Evolutionary conservation across 1,284 basidiomycete species (phyloP), one percentile per base, ranked within the genome.

Genomic region (Fomitiporia mediterranea): DNA sequence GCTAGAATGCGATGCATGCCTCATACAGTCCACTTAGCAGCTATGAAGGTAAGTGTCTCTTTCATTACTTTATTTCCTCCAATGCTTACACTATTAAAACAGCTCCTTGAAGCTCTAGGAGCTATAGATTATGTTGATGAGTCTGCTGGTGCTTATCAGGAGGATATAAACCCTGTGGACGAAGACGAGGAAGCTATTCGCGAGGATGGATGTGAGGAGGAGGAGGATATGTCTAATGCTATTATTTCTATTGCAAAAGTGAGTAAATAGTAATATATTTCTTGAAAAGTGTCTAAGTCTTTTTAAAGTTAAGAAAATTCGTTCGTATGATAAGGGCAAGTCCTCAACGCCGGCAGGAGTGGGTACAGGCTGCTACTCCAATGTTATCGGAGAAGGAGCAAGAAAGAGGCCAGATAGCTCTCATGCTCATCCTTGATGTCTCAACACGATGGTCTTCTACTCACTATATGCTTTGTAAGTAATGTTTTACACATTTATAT

Each of bases 391-490:
- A n/a, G 9, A n/a, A 23, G 28, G 46, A 48, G 15, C 6, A 17
- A 9, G 46, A 47, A 13, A 42, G 9, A 3, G 23, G 37, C 2
- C 6, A 34, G 13, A n/a, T 5, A n/a, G 37, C 50, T 2, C 25
- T 40, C 3, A 64, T 68, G 55, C 53, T 64, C 2, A 65, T 66
- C 27, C 59, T 64, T 8, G 62, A 66, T 49, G 64, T 68, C 15
- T 49, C 43, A 28, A 69, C 66, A 23, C 61, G 59, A 11, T 67
- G 65, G 66, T 62, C 63, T 2, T 68, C 66, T 4, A 64, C 65
- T 0, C 65, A 67, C 49, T 61, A 67, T 48, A 68, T 67, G 66
- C 53, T 66, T 8, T 39, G 55, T 65, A 46, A 43, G 58, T 54
- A 4, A 30, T 50, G 3, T 19, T 13, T 23, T 17, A 42, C 9